phyloP scores from a whole-genome alignment of 179 eudicot genomes.

The Actinidia arguta region DNA sequence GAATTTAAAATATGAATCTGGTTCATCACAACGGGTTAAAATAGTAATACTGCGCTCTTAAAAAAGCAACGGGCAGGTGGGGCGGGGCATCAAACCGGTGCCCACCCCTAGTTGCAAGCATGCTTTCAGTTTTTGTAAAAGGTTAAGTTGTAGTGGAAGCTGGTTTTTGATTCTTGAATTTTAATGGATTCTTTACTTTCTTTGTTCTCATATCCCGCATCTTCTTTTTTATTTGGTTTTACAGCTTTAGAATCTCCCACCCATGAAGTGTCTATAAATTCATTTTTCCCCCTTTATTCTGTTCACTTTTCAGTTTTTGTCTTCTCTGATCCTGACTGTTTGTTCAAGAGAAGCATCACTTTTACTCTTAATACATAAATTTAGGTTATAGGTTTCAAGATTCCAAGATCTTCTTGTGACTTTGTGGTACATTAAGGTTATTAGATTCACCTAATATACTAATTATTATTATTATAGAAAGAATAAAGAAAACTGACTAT shows the following conservation, averaged over 20 bases:
- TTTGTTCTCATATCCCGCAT: background rate
- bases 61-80: no score
- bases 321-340: background rate
- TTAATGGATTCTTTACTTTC: slow-evolving; percentile 15
- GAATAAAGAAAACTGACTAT: background rate
- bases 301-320: slow-evolving; percentile 9
- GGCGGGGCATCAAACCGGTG: no score
- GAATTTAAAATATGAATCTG: no score
- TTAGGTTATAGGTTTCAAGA: background rate
- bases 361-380: slow-evolving; percentile 11
- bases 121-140: background rate
- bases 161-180: slow-evolving; percentile 15
- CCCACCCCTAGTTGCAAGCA: no score
- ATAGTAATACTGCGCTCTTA: no score
- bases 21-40: no score
- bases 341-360: slow-evolving; percentile 7
- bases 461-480: background rate
- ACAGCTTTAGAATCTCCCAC: slow-evolving; percentile 16
- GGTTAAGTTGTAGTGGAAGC: background rate
- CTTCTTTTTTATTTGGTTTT: background rate
- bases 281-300: slow-evolving; percentile 7
- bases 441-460: background rate
- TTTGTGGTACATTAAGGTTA: background rate
- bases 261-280: background rate
- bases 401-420: slow-evolving; percentile 10